These are phyloP conservation scores for Candida anglica DNA, from an alignment of 805 yeast species.

Conservation along the genomic window DNA sequence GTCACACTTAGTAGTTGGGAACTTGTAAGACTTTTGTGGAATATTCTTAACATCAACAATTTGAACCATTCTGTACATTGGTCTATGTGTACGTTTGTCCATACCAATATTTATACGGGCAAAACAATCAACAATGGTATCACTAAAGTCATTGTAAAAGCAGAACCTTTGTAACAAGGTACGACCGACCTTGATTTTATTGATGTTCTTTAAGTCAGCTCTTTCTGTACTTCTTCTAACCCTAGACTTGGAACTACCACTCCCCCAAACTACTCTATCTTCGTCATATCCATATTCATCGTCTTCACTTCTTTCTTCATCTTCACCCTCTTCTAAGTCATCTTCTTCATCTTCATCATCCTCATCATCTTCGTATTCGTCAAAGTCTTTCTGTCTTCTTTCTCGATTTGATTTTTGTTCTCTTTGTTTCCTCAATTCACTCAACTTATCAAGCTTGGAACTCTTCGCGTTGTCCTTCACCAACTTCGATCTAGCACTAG, in stretches of 20 bases:
- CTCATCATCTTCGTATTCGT: slow-evolving; percentile 31
- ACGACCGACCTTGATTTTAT: slow-evolving; percentile 74
- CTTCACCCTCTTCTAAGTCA: slow-evolving; percentile 38
- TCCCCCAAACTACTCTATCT: slow-evolving; percentile 32
- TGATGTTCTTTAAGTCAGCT: slow-evolving; percentile 62
- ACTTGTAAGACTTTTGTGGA: slow-evolving; percentile 38
- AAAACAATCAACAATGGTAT: slow-evolving; percentile 65
- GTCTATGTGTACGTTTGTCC: slow-evolving; percentile 55
- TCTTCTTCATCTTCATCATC: slow-evolving; percentile 46
- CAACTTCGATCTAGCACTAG: slow-evolving; percentile 31
- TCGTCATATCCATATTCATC: slow-evolving; percentile 24
- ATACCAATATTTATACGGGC: slow-evolving; percentile 81
- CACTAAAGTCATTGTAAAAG: slow-evolving; percentile 78
- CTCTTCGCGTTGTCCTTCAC: slow-evolving; percentile 23
- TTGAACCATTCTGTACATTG: slow-evolving; percentile 79
- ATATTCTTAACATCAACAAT: slow-evolving; percentile 58
- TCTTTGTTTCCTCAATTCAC: slow-evolving; percentile 73
- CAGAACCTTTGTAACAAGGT: slow-evolving; percentile 69
- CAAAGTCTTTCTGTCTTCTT: slow-evolving; percentile 31
- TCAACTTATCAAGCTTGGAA: slow-evolving; percentile 51
- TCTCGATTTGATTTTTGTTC: slow-evolving; percentile 52
- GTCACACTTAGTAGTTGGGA: slow-evolving; percentile 42
- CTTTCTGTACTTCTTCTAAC: slow-evolving; percentile 28
- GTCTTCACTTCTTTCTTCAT: slow-evolving; percentile 37
- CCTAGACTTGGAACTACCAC: slow-evolving; percentile 15